Percentiles rank a stretch among this genome's conserved stretches.
phyloP scores from a whole-genome alignment of 2,329 filamentous ascomycete genomes.

The Paracoccidioides lutzii region DNA sequence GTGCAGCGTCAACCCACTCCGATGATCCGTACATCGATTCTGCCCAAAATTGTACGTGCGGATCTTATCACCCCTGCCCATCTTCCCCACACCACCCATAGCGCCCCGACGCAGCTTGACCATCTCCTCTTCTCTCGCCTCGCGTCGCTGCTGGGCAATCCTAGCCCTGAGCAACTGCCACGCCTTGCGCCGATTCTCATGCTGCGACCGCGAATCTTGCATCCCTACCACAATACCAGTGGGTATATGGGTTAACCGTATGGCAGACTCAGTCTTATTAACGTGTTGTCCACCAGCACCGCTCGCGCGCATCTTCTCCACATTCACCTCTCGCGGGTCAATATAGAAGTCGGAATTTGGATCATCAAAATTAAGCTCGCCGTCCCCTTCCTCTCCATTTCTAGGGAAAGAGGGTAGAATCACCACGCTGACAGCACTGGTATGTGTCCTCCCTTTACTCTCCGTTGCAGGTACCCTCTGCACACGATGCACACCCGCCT shows the following conservation, averaged over 20 bases:
- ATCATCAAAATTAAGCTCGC: slow-evolving; percentile 56
- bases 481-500: slow-evolving; percentile 89
- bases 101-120: slow-evolving; percentile 62
- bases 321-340: slow-evolving; percentile 64
- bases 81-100: slow-evolving; percentile 60
- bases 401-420: slow-evolving; percentile 70
- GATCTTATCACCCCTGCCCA: slow-evolving; percentile 87
- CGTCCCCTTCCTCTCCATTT: slow-evolving; percentile 36
- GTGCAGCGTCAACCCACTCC: slow-evolving; percentile 65
- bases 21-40: slow-evolving; percentile 78
- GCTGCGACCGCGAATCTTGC: slow-evolving; percentile 85
- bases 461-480: slow-evolving; percentile 89
- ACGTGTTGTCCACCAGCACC: slow-evolving; percentile 96
- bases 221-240: slow-evolving; percentile 79
- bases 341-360: slow-evolving; percentile 88
- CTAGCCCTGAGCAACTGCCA: slow-evolving; percentile 75
- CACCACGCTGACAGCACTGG: slow-evolving; percentile 81
- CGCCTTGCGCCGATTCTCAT: slow-evolving; percentile 73
- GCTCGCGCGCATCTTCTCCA: slow-evolving; percentile 81
- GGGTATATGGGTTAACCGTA: slow-evolving; percentile 80
- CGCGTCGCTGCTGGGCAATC: slow-evolving; percentile 65
- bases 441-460: slow-evolving; percentile 81
- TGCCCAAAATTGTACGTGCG: slow-evolving; percentile 75
- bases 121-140: slow-evolving; percentile 72
- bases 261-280: slow-evolving; percentile 94